Percentiles rank a stretch among this genome's conserved stretches.
Evolutionary conservation across 495 filamentous ascomycete species (phyloP).

Genomic region (Penicillium simplicissimum): DNA sequence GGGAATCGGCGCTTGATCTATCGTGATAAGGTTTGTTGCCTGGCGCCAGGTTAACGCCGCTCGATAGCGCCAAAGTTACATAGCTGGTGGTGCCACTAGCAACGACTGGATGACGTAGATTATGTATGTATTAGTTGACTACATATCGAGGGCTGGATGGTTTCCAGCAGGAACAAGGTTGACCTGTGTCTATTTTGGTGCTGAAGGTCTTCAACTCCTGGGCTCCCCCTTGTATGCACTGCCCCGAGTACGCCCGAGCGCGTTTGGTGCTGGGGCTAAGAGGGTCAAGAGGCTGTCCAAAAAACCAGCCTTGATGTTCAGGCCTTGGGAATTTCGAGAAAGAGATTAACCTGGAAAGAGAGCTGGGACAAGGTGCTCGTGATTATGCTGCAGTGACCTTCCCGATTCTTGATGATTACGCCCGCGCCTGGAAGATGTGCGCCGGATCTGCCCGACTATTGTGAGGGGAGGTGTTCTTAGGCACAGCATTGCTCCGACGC

Average conservation of each 20-base stretch:
- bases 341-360: too few relatives aligned
- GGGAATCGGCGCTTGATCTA: background rate
- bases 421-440: background rate
- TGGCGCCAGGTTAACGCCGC: background rate
- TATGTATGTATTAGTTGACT: too few relatives aligned
- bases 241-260: too few relatives aligned
- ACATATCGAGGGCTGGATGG: too few relatives aligned
- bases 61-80: background rate
- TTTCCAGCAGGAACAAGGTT: too few relatives aligned
- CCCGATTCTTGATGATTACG: constrained; percentile 10
- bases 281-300: too few relatives aligned
- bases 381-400: background rate
- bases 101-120: background rate
- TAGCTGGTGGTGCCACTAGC: background rate
- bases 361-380: background rate
- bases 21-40: constrained; percentile 1
- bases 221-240: too few relatives aligned
- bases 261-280: too few relatives aligned
- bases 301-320: too few relatives aligned
- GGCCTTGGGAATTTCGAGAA: too few relatives aligned
- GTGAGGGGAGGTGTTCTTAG: constrained; percentile 17
- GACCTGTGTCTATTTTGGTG: too few relatives aligned
- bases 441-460: constrained; percentile 7
- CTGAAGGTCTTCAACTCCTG: too few relatives aligned
- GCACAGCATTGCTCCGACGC: constrained; percentile 30